phyloP scores from a whole-genome alignment of 768 basidiomycete genomes.

The Fistulinella prunicolor region DNA sequence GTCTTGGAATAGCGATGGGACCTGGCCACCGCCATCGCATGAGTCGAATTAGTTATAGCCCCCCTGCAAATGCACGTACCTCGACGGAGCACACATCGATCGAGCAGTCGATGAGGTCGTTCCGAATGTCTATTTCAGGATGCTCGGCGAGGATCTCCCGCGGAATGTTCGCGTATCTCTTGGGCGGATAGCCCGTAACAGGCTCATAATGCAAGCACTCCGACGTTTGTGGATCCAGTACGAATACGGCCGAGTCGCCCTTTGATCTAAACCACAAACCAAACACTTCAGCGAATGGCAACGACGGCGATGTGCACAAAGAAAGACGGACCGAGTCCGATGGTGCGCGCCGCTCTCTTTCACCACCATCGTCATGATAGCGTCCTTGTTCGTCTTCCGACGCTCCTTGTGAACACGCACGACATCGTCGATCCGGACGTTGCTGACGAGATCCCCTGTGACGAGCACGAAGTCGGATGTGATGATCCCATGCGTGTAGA shows the following conservation, averaged over 20 bases:
- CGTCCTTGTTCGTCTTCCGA: conserved; percentile 83
- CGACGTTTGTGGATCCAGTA: conserved; percentile 69
- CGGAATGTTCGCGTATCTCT: conserved; percentile 62
- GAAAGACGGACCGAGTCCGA: conserved; percentile 60
- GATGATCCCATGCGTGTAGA: conserved; percentile 88
- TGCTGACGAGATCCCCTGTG: conserved; percentile 90
- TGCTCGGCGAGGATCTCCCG: conserved; percentile 70
- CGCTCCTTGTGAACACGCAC: conserved; percentile 87
- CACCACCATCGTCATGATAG: conserved; percentile 95
- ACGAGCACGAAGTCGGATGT: conserved; percentile 90
- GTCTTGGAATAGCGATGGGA: conserved; percentile 95
- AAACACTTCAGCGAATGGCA: neutral
- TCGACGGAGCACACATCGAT: conserved; percentile 95
- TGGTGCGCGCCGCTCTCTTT: conserved; percentile 73
- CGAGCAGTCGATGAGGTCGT: conserved; percentile 83
- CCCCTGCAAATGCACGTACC: conserved; percentile 40
- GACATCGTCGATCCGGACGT: conserved; percentile 85
- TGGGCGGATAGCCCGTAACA: conserved; percentile 65
- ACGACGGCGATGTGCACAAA: neutral
- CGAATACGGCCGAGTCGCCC: conserved; percentile 76
- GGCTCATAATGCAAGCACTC: conserved; percentile 87
- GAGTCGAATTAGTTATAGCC: neutral
- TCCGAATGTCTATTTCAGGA: conserved; percentile 80
- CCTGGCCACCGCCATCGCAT: conserved; percentile 44
- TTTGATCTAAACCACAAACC: conserved; percentile 51